Evolutionary conservation across 2,329 filamentous ascomycete species (phyloP).

Genomic region (Colletotrichum godetiae): DNA sequence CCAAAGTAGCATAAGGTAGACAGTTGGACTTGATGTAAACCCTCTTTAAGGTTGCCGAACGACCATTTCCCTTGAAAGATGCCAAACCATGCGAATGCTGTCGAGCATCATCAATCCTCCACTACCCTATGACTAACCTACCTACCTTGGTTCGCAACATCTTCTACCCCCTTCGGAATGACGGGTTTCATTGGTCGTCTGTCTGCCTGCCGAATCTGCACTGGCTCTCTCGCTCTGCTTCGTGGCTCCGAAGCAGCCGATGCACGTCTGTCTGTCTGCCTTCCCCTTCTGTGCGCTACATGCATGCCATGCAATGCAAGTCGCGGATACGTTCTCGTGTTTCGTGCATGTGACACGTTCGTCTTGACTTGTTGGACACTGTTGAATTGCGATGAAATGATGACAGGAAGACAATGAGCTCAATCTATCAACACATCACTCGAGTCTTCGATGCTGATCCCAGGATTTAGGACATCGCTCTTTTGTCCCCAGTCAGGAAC

Average conservation of each 20-base stretch:
- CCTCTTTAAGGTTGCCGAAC: too few relatives aligned
- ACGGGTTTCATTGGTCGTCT: neutral
- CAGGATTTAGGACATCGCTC: too few relatives aligned
- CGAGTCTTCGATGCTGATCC: neutral
- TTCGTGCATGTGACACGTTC: neutral
- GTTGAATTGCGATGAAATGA: neutral
- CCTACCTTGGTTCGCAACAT: too few relatives aligned
- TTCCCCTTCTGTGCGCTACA: neutral
- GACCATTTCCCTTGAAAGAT: too few relatives aligned
- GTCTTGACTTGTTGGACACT: neutral
- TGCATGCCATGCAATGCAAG: neutral
- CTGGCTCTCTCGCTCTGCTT: too few relatives aligned
- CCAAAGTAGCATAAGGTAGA: too few relatives aligned
- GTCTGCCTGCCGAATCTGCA: neutral
- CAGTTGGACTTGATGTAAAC: too few relatives aligned
- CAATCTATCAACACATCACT: neutral
- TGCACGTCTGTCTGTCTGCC: neutral
- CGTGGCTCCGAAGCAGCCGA: conserved; percentile 12
- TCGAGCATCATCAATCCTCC: too few relatives aligned
- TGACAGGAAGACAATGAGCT: neutral
- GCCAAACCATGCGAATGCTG: too few relatives aligned
- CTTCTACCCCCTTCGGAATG: neutral
- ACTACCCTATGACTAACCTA: too few relatives aligned
- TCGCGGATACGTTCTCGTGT: neutral
- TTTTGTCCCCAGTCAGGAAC: too few relatives aligned